Conservation (phyloP, 129 eudicot genomes). For the Ambrosia trifida region DNA sequence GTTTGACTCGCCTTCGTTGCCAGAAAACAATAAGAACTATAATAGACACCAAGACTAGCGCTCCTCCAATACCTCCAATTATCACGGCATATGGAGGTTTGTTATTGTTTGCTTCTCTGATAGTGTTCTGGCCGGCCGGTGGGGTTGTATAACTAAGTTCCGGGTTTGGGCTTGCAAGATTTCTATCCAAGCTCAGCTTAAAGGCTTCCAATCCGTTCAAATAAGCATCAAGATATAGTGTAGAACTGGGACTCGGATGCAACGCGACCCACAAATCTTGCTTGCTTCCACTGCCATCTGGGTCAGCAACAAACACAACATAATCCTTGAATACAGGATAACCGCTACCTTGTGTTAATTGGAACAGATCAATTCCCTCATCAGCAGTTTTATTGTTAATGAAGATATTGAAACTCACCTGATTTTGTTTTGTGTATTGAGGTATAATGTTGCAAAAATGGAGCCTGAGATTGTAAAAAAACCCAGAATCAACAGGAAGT, state of each 20-base stretch:
- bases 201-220: no score
- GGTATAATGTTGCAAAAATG: constrained; percentile 49
- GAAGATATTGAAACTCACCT: constrained; percentile 24
- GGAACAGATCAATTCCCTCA: no score
- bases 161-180: constrained; percentile 40
- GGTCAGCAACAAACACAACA: background rate
- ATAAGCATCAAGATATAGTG: no score
- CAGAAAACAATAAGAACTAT: constrained; percentile 19
- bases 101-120: background rate
- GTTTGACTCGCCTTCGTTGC: background rate
- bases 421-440: background rate
- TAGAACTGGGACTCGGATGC: background rate
- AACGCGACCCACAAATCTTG: constrained; percentile 22
- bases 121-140: no score
- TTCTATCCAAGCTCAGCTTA: background rate
- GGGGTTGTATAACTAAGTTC: constrained; percentile 16
- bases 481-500: constrained; percentile 47
- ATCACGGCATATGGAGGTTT: background rate
- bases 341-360: no score
- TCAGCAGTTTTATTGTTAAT: constrained; percentile 41
- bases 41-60: no score
- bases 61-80: no score
- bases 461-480: constrained; percentile 38
- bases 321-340: background rate
- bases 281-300: constrained; percentile 7